Evolutionary conservation across 371 early-diverging fungal species (phyloP), one percentile per base, ranked within the genome.

Genomic region (Mortierella sp.): DNA sequence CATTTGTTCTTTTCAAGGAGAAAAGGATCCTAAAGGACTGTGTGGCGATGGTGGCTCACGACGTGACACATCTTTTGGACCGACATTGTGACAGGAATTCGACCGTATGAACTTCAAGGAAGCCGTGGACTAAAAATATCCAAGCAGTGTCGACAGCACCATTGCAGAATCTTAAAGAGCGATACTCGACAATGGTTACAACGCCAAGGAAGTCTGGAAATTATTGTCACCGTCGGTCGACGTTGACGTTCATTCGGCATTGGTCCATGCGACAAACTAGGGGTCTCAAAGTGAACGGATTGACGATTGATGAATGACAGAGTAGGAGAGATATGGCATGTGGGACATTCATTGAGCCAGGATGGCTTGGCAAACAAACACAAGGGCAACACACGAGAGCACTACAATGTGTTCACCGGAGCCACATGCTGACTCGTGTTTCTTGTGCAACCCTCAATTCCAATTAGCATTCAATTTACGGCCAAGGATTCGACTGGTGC

Each of bases 401-500:
- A 61, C 34, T 61, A 39, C 22, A 61, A 34, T 61, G 34, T 34
- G 34, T 34, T 61, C 37, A 61, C 3, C 9, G 39, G 37, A 9
- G 61, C 61, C 68, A 37, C 44, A 41, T 64, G 31, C 16, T 41
- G n/a, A 67, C 29, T 52, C 53, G 26, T 39, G 44, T 70, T 61
- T 6, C 55, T 19, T 47, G 48, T 65, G 26, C 70, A 48, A 44
- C 65, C 29, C 58, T 26, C 40, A 45, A 61, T 44, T 22, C 48
- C 26, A 44, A 39, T 52, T 76, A 83, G 92, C 71, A 86, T 98
- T 29, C 93, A 92, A 79, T 94, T 96, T 85, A 90, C 93, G 69
- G 89, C 95, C 77, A 84, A 88, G n/a, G 96, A 97, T 86, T 85
- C 91, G 65, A 87, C 85, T 16, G 93, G 94, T 48, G 86, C 88